Base-by-base conservation (phyloP, 805 yeast species). In the Sugiyamaella americana region DNA sequence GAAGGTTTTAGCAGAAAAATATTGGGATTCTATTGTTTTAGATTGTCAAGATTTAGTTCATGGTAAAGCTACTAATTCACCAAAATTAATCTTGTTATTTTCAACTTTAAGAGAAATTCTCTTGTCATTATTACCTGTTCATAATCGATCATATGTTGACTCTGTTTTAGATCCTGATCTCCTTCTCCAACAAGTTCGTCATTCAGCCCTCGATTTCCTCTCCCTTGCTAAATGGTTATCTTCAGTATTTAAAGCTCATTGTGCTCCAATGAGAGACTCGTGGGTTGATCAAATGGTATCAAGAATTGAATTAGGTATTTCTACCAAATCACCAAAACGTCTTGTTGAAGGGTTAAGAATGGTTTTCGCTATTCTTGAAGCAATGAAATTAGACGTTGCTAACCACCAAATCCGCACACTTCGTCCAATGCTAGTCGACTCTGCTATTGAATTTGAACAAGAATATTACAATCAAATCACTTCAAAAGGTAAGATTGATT, bases 301-400 rank as follows among this genome's bases (percentile, higher is more conserved):
- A 10, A 75, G 75, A 55, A 79, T 85, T 57, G 72, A 58, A 40
- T 60, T 55, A 4, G 71, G 71, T 13, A 71, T 70, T 50, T 54
- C 58, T n/a, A 71, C 70, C 29, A 65, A 68, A 47, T 70, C 78
- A n/a, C 63, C 74, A 3, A 51, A 67, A 3, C 47, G 51, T 6
- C 68, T 88, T 36, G 84, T 86, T 24, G 86, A 80, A 29, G 96
- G 94, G 1, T 68, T 91, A 44, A 74, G 88, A 47, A 75, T 81
- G 63, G 74, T 86, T 5, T 87, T 89, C 60, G 82, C 84, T 49
- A 83, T 91, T 48, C 70, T 91, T 52, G 97, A 89, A 64, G 91
- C 95, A 8, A 88, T 89, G 95, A 91, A 89, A 63, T 71, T 89
- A 51, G 97, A 91, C 60, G 93, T 88, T 47, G 96, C 97, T 13